phyloP scores from a whole-genome alignment of 108 stramenopile species.

The Cyclostephanos invisitatus region DNA sequence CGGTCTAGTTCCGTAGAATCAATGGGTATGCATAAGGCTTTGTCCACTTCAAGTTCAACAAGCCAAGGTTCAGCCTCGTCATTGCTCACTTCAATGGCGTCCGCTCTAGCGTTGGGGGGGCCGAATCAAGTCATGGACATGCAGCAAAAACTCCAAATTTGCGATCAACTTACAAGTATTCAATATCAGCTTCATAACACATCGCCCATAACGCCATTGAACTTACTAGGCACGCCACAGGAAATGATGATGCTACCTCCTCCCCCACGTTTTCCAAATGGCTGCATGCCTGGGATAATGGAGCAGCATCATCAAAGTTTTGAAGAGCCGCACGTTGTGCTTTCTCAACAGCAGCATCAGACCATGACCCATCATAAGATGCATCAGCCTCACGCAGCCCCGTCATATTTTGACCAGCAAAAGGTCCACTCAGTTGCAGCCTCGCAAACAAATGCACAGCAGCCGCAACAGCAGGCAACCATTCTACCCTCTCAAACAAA shows the following conservation, averaged over 20 bases:
- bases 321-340: constrained; percentile 17
- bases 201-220: constrained; percentile 76
- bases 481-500: not conserved
- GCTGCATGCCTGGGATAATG: not conserved
- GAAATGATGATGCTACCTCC: constrained; percentile 83
- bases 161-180: constrained; percentile 7
- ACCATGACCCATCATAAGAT: not conserved
- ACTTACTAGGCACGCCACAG: constrained; percentile 58
- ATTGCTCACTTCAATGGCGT: constrained; percentile 54
- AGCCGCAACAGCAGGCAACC: not conserved
- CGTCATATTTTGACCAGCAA: not conserved
- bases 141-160: constrained; percentile 41
- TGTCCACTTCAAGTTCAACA: constrained; percentile 32
- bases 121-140: constrained; percentile 45
- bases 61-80: constrained; percentile 36
- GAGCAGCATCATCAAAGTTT: constrained; percentile 12
- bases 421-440: constrained; percentile 15
- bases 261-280: constrained; percentile 47
- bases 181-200: constrained; percentile 18
- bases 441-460: constrained; percentile 1
- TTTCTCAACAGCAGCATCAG: constrained; percentile 24
- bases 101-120: constrained; percentile 56
- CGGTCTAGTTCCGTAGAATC: constrained; percentile 28
- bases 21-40: constrained; percentile 28
- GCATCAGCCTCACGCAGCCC: constrained; percentile 14